A percentile compares a stretch with the other conserved stretches of the same genome.
Evolutionary conservation across 1,284 basidiomycete genomes (phyloP).

Genomic region (Moesziomyces sp.): DNA sequence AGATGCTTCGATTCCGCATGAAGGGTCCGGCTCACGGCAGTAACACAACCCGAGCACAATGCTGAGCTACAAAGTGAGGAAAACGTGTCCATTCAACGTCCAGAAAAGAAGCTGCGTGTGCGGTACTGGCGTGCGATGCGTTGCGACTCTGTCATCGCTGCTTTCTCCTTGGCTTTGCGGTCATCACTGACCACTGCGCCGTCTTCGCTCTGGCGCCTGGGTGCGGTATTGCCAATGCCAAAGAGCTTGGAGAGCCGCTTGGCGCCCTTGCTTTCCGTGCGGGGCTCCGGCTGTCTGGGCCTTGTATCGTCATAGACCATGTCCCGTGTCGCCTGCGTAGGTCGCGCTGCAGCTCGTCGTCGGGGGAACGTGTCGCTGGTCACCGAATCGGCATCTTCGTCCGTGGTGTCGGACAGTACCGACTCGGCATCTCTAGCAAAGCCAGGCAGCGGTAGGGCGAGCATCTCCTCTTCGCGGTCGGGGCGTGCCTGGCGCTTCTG

Average conservation of each 20-base stretch:
- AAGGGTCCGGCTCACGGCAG: no score
- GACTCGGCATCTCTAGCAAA: conserved; percentile 37
- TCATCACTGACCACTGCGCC: no score
- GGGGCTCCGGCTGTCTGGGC: not conserved
- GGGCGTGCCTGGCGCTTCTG: conserved; percentile 12
- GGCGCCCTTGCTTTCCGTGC: not conserved
- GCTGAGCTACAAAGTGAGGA: no score
- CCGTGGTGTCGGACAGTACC: conserved; percentile 41
- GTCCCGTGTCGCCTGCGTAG: not conserved
- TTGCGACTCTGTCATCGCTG: conserved; percentile 18
- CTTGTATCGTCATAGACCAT: not conserved
- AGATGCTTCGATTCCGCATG: no score
- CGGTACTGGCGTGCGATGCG: conserved; percentile 33
- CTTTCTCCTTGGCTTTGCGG: not conserved
- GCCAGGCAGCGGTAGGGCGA: conserved; percentile 35
- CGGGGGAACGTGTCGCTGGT: conserved; percentile 1
- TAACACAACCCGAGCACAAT: no score
- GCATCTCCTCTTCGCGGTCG: conserved; percentile 39
- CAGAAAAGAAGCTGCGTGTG: conserved; percentile 2
- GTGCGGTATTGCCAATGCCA: conserved; percentile 1
- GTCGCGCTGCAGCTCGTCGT: not conserved
- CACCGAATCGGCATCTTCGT: conserved; percentile 26
- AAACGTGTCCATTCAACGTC: not conserved
- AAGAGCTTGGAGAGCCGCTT: conserved; percentile 30
- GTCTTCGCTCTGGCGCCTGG: not conserved